phyloP scores from a whole-genome alignment of 2,329 filamentous ascomycete genomes.

The Boeremia exigua region DNA sequence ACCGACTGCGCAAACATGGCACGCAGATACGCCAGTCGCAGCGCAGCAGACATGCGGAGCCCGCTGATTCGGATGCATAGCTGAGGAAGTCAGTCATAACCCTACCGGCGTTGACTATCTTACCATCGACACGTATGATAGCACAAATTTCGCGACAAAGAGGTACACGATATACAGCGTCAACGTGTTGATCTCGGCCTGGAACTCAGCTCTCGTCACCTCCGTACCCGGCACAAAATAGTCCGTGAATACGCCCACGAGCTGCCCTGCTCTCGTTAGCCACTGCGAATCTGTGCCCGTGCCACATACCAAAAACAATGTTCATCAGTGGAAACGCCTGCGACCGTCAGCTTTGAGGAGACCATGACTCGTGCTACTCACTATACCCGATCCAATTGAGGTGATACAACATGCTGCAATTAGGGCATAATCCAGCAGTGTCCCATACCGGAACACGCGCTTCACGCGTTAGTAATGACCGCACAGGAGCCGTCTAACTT shows the following conservation, averaged over 20 bases:
- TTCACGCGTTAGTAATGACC: background rate
- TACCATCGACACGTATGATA: constrained; percentile 46
- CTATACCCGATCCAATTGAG: constrained; percentile 43
- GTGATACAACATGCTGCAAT: constrained; percentile 36
- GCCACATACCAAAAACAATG: constrained; percentile 59
- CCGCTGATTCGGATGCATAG: constrained; percentile 59
- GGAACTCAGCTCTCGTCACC: constrained; percentile 57
- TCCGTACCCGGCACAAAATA: constrained; percentile 58
- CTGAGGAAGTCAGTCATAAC: constrained; percentile 17
- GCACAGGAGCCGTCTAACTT: background rate
- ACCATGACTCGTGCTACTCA: background rate
- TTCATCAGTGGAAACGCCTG: constrained; percentile 62
- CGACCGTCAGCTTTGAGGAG: background rate
- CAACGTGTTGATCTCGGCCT: constrained; percentile 53
- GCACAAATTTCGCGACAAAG: constrained; percentile 45
- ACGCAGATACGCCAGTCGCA: constrained; percentile 58
- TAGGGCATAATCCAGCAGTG: constrained; percentile 38
- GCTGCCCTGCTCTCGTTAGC: constrained; percentile 33
- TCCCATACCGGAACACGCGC: constrained; percentile 46
- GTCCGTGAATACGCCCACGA: constrained; percentile 62
- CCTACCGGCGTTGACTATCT: background rate
- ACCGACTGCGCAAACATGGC: constrained; percentile 59
- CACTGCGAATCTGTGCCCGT: background rate
- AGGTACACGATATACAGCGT: constrained; percentile 42
- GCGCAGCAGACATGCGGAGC: constrained; percentile 57